Base-by-base conservation (phyloP, 148 eudicot genomes). In the Fagopyrum tataricum region DNA sequence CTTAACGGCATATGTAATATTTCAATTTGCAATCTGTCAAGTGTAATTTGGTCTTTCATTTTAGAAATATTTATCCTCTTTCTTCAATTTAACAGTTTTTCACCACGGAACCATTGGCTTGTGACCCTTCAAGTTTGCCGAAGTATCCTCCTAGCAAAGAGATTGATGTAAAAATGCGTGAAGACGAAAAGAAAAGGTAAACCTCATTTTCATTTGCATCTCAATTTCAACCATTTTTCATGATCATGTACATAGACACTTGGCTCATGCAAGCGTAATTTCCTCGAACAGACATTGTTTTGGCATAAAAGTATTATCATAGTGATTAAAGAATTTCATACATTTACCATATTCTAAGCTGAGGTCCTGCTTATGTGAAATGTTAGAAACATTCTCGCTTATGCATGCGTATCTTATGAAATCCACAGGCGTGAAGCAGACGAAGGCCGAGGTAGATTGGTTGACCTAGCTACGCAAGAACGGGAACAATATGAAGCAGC, bases 61-160 rank as follows among this genome's bases (percentile, higher is more conserved):
- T 61, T 24, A 3, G 67, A n/a, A n/a, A 61, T 61, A 26, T 64
- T 37, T 15, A 64, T 64, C 44, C 12, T 7, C 69, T 37, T 31
- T 62, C 43, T 39, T 37, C 10, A 64, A 39, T 44, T 31, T 48
- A 69, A 75, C 91, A 93, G 98, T 89, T 85, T 86, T 93, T 93
- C 77, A 86, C 84, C 26, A 78, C 84, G 46, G 55, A 78, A 72
- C 98, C 98, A 58, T 66, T 83, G 78, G 83, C 98, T 74, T 91
- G 98, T 72, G 90, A 86, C 84, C 96, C 97, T 56, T 85, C 94
- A 68, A 81, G 82, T 79, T 82, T 93, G 79, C 98, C 98, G 51
- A 86, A 90, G 78, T 89, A 87, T 82, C 94, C 97, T 69, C 96
- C 98, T 67, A 93, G 94, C 91, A 93, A 93, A 86, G 98, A 93